phyloP scores from a whole-genome alignment of 495 filamentous ascomycete species.

The Annulohypoxylon bovei region DNA sequence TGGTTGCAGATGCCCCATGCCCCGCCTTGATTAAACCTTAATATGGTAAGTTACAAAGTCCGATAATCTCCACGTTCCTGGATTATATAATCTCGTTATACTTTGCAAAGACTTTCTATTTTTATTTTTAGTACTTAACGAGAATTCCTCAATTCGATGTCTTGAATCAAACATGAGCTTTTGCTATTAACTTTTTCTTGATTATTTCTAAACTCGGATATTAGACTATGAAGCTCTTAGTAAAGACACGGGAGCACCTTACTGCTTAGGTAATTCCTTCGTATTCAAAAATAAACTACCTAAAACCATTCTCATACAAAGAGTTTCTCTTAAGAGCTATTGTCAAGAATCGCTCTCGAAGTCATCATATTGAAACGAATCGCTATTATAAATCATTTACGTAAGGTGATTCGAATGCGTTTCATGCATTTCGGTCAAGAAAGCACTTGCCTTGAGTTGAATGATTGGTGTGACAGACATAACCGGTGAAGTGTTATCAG shows the following conservation, averaged over 20 bases:
- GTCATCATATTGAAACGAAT: neutral
- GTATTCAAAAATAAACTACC: too few species aligned
- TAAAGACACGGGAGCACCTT: too few species aligned
- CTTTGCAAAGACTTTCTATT: neutral
- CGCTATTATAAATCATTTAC: neutral
- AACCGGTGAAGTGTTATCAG: slow-evolving; percentile 26
- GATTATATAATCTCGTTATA: neutral
- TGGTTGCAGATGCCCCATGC: slow-evolving; percentile 33
- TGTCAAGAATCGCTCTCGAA: neutral
- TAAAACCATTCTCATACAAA: too few species aligned
- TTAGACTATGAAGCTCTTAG: too few species aligned
- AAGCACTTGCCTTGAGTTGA: neutral
- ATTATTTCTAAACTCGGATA: too few species aligned
- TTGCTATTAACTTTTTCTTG: neutral
- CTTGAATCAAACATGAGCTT: neutral
- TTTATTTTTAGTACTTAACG: too few species aligned
- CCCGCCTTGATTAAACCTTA: slow-evolving; percentile 37
- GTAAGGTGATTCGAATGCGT: neutral
- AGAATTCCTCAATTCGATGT: neutral
- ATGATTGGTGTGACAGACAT: slow-evolving; percentile 31
- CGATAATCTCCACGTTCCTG: slow-evolving; percentile 38
- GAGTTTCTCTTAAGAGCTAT: neutral
- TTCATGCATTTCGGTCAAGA: slow-evolving; percentile 10
- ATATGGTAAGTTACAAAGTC: slow-evolving; percentile 19
- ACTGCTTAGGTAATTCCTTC: too few species aligned